Conservation (phyloP, 805 yeast species). For the Candida ponderosae region DNA sequence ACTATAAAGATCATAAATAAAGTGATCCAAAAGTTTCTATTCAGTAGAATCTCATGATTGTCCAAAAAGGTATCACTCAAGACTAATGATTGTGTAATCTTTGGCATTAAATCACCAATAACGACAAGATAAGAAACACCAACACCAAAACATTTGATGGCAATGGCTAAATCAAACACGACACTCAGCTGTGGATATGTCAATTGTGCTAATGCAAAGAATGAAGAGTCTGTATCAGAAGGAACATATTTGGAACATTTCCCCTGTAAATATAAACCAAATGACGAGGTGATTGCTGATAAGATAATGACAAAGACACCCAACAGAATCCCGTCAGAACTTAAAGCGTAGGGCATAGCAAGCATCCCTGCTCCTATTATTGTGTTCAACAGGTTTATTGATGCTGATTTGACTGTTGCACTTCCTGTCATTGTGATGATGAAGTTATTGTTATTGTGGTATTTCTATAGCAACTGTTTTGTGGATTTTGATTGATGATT, state of each 20-base stretch:
- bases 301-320: slow-evolving; percentile 50
- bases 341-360: slow-evolving; percentile 65
- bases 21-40: slow-evolving; percentile 56
- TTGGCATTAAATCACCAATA: slow-evolving; percentile 66
- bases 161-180: slow-evolving; percentile 59
- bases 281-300: slow-evolving; percentile 63
- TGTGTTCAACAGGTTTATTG: slow-evolving; percentile 47
- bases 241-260: slow-evolving; percentile 47
- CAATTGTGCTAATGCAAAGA: slow-evolving; percentile 52
- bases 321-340: slow-evolving; percentile 55
- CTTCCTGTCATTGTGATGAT: slow-evolving; percentile 6
- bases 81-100: slow-evolving; percentile 32
- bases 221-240: slow-evolving; percentile 50
- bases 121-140: slow-evolving; percentile 61
- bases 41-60: slow-evolving; percentile 17
- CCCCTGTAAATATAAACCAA: slow-evolving; percentile 59
- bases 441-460: too few relatives aligned
- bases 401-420: slow-evolving; percentile 39
- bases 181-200: slow-evolving; percentile 56
- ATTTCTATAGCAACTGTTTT: too few relatives aligned
- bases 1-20: slow-evolving; percentile 39
- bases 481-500: too few relatives aligned
- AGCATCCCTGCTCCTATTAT: slow-evolving; percentile 59
- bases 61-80: slow-evolving; percentile 10
- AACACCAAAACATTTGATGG: slow-evolving; percentile 66